phyloP scores from a whole-genome alignment of 2,329 filamentous ascomycete genomes.

The Pleurostoma richardsiae region DNA sequence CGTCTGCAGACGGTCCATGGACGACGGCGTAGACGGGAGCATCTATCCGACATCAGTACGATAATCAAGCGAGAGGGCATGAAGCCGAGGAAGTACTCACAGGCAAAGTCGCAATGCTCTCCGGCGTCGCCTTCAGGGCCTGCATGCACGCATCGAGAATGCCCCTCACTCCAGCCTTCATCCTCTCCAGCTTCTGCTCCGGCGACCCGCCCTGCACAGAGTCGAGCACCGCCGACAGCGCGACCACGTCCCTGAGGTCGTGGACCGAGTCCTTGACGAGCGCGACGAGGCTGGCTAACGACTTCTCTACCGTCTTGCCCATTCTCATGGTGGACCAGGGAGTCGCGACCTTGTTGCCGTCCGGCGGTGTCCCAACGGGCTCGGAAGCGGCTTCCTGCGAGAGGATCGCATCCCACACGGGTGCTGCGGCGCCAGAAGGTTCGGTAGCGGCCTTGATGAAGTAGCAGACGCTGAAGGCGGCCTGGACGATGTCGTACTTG shows the following conservation, averaged over 20 bases:
- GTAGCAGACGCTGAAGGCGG: conserved; percentile 50
- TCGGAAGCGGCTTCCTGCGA: conserved; percentile 17
- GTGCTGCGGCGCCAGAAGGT: neutral
- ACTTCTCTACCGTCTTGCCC: conserved; percentile 38
- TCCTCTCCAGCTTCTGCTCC: conserved; percentile 35
- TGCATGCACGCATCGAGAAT: conserved; percentile 40
- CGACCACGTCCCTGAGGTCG: conserved; percentile 45
- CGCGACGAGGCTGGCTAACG: conserved; percentile 37
- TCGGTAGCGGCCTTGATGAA: conserved; percentile 36
- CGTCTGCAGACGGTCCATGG: no score
- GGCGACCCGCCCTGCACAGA: conserved; percentile 32
- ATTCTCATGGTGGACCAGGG: conserved; percentile 37
- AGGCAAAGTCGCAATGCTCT: conserved; percentile 23
- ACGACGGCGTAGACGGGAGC: neutral
- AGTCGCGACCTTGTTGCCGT: conserved; percentile 19
- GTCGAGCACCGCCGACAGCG: conserved; percentile 41
- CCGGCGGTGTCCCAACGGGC: conserved; percentile 22
- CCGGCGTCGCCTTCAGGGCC: conserved; percentile 35
- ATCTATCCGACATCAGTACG: neutral
- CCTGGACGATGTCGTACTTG: conserved; percentile 49
- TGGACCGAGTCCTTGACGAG: conserved; percentile 39
- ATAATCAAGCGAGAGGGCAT: neutral
- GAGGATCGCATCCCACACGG: conserved; percentile 6
- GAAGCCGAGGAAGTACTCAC: conserved; percentile 11
- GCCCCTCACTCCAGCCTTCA: conserved; percentile 31